A percentile compares a stretch with the other conserved stretches of the same genome.
Conservation (phyloP, 1,284 basidiomycete genomes). For the Heterobasidion occidentale region DNA sequence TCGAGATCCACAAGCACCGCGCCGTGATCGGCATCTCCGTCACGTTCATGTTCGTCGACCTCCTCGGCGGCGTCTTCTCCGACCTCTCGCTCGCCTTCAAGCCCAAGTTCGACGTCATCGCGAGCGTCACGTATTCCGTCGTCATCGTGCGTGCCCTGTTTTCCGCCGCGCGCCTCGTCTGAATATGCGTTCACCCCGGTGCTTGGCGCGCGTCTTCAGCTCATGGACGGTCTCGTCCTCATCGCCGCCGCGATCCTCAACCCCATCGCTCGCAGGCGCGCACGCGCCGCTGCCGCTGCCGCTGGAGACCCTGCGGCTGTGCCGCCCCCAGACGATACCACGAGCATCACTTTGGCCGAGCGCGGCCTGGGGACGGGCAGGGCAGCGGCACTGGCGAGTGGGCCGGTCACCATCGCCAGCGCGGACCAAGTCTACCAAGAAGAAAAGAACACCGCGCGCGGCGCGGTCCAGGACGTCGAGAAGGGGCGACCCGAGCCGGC, state of each 20-base stretch:
- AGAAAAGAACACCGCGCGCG: too few relatives aligned
- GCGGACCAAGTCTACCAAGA: too few relatives aligned
- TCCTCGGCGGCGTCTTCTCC: conserved; percentile 66
- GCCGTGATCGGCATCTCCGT: conserved; percentile 74
- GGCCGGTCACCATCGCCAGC: background rate
- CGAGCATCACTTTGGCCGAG: background rate
- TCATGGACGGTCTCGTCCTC: conserved; percentile 54
- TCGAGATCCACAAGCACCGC: conserved; percentile 62
- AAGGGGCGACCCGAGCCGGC: background rate
- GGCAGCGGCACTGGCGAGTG: background rate
- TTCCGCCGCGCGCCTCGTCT: background rate
- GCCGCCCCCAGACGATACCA: background rate
- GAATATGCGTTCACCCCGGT: background rate
- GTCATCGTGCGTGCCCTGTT: conserved; percentile 43
- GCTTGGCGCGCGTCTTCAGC: conserved; percentile 18
- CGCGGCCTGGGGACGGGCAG: background rate
- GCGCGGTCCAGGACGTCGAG: background rate
- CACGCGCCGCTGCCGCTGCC: background rate
- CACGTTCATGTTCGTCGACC: conserved; percentile 65
- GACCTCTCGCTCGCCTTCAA: conserved; percentile 69
- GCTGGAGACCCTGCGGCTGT: background rate
- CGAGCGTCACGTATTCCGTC: conserved; percentile 53
- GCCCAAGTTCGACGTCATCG: conserved; percentile 55
- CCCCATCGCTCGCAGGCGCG: conserved; percentile 25
- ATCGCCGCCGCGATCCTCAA: conserved; percentile 57